These are phyloP conservation scores for Ilyonectria robusta DNA, from an alignment of 2,329 filamentous ascomycete species.

Conservation along the genomic window DNA sequence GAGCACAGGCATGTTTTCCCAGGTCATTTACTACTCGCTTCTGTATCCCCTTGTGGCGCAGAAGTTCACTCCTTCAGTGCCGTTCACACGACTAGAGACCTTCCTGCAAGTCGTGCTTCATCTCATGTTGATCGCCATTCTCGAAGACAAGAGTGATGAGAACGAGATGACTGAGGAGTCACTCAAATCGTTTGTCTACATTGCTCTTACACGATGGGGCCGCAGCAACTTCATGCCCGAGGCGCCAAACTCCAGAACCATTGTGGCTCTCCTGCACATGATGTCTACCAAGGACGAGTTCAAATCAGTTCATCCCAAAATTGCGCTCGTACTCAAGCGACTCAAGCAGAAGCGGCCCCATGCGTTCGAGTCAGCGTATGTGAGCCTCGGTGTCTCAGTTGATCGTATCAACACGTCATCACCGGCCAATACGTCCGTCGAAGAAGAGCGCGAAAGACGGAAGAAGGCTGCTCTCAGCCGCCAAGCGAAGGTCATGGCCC, in stretches of 20 bases:
- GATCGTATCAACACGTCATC: constrained; percentile 87
- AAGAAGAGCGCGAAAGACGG: constrained; percentile 84
- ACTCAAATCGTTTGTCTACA: constrained; percentile 78
- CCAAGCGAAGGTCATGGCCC: constrained; percentile 95
- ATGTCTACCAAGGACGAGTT: constrained; percentile 79
- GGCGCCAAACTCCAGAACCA: constrained; percentile 70
- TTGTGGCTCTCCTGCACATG: constrained; percentile 74
- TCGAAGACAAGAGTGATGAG: constrained; percentile 81
- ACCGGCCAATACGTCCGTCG: constrained; percentile 77
- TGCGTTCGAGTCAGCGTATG: constrained; percentile 79
- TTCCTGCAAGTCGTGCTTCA: constrained; percentile 95
- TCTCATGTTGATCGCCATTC: constrained; percentile 85
- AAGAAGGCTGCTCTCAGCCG: constrained; percentile 92
- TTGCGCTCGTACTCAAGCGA: constrained; percentile 84
- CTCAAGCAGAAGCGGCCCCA: constrained; percentile 87
- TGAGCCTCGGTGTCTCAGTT: constrained; percentile 74
- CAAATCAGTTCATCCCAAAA: constrained; percentile 87
- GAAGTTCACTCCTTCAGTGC: constrained; percentile 79
- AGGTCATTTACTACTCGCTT: constrained; percentile 90
- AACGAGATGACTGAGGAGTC: constrained; percentile 62
- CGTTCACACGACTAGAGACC: constrained; percentile 86
- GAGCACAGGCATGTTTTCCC: constrained; percentile 86
- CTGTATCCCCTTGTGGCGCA: constrained; percentile 82
- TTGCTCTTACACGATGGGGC: constrained; percentile 76
- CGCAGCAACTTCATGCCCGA: constrained; percentile 73